Percentiles rank a stretch among this genome's conserved stretches.
Evolutionary conservation across 176 grass and related monocot genomes (phyloP).

Genomic region (Elaeis guineensis): DNA sequence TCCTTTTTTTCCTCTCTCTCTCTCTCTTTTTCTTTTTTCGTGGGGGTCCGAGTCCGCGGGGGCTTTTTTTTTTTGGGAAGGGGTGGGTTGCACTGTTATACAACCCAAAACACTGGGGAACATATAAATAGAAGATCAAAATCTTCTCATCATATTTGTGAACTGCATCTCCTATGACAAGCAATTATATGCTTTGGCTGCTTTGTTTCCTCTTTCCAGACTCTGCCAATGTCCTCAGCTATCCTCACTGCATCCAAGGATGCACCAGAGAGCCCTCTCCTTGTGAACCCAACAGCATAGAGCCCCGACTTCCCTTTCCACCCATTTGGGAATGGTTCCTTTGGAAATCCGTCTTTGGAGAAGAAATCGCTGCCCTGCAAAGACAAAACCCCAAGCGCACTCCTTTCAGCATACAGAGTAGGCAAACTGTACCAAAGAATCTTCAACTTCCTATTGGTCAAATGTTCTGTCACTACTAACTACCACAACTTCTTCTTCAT

Average conservation of each 20-base stretch:
- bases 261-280: slow-evolving; percentile 35
- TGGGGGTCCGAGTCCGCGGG: no score
- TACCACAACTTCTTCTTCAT: no score
- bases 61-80: not conserved
- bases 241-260: slow-evolving; percentile 22
- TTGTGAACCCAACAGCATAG: slow-evolving; percentile 39
- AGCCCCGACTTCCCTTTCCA: slow-evolving; percentile 36
- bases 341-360: slow-evolving; percentile 30
- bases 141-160: slow-evolving; percentile 21
- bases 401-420: no score
- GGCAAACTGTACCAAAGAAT: no score
- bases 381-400: not conserved
- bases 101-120: no score
- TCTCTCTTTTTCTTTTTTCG: not conserved
- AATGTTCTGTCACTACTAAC: no score
- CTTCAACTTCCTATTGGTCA: no score
- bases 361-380: slow-evolving; percentile 30
- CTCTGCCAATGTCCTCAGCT: slow-evolving; percentile 29
- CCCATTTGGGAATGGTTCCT: slow-evolving; percentile 23
- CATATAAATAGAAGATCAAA: not conserved
- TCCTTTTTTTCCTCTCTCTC: not conserved
- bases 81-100: no score
- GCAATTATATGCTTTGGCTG: slow-evolving; percentile 20
- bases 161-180: slow-evolving; percentile 25
- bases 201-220: slow-evolving; percentile 32